Evolutionary conservation across 2,329 filamentous ascomycete genomes (phyloP).

Genomic region (Colletotrichum euphorbiae): DNA sequence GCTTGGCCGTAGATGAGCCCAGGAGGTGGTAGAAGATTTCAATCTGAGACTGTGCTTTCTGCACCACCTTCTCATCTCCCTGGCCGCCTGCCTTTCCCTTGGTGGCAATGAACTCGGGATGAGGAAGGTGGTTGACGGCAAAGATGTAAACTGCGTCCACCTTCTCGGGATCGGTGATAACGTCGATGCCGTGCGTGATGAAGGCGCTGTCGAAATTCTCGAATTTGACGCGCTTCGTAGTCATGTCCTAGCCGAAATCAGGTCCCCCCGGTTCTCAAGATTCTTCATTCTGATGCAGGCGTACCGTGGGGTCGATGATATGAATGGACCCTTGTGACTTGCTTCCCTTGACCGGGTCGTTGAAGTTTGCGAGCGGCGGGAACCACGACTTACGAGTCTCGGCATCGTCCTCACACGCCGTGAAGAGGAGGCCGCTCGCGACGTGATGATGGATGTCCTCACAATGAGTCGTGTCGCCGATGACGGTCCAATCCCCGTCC

Average conservation of each 20-base stretch:
- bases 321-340: constrained; percentile 59
- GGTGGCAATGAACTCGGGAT: constrained; percentile 48
- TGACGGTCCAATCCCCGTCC: constrained; percentile 51
- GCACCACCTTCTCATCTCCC: constrained; percentile 46
- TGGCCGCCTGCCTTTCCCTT: constrained; percentile 48
- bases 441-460: constrained; percentile 70
- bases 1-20: constrained; percentile 50
- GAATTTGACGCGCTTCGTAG: constrained; percentile 54
- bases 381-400: constrained; percentile 62
- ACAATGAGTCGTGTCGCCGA: constrained; percentile 66
- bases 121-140: constrained; percentile 69
- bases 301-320: constrained; percentile 65
- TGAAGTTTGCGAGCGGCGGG: constrained; percentile 57
- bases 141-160: constrained; percentile 66
- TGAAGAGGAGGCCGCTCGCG: constrained; percentile 62
- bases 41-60: constrained; percentile 60
- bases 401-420: constrained; percentile 63
- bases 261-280: background rate
- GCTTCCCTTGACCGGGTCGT: constrained; percentile 51
- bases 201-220: constrained; percentile 65
- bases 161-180: constrained; percentile 61
- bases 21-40: constrained; percentile 61
- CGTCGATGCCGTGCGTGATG: constrained; percentile 70
- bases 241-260: constrained; percentile 44
- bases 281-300: constrained; percentile 34